Base-by-base conservation (phyloP, 768 basidiomycete species). In the Calocera cornea region DNA sequence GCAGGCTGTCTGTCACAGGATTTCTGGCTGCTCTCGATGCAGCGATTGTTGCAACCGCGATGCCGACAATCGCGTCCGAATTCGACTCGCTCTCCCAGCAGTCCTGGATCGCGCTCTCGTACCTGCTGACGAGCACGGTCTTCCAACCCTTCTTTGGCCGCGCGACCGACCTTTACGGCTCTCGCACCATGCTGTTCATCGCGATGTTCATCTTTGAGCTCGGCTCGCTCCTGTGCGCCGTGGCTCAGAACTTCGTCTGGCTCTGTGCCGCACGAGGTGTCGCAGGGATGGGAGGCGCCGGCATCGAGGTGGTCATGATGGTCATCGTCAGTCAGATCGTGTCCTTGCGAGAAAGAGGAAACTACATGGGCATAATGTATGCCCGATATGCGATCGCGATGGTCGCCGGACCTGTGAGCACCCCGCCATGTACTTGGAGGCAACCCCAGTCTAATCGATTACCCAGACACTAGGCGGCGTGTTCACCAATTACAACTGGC, bases 301-400 rank as follows among this genome's bases (percentile, higher is more conserved):
- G 86, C 1, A 84, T 89, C 66, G 77, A 86, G 31, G 86, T 86
- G 68, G 81, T 89, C 77, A 78, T 81, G 36, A 86, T 89, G 75
- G 88, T 90, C 34, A 81, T 89, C 66, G 82, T 87, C 50, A 86
- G 85, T 0, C 88, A 90, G 73, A 82, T 90, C 19, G 87, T 89
- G 17, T 84, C 82, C 29, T 78, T 90, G 36, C 83, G 87, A 29
- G 86, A 87, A 1, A 79, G 86, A 27, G 54, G 54, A 19, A 60
- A 60, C 54, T 60, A 60, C 19, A 60, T 60, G 27, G 54, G 54
- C 10, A 60, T 60, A 5, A 29, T 60, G 24, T 27, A 27, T 60
- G 54, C 54, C 5, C 24, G 54, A 33, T 29, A 29, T 31, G 54
- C 31, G 24, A 60, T 60, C 19, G 54, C 54, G 27, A 60, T 19